These are phyloP conservation scores for Arachnomyces sp. DNA, from an alignment of 2,329 filamentous ascomycete species.

Conservation along the genomic window DNA sequence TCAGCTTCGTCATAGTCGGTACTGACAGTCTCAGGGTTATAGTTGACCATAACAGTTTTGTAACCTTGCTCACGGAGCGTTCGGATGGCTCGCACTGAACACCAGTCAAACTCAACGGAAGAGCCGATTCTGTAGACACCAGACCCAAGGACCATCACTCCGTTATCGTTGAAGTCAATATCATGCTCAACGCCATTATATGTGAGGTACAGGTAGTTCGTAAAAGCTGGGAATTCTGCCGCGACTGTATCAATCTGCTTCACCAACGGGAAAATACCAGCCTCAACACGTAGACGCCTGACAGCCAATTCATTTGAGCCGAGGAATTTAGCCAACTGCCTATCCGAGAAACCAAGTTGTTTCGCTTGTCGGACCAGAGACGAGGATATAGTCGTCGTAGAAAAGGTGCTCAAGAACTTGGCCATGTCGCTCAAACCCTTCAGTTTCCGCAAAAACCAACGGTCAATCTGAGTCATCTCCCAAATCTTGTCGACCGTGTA, in stretches of 20 bases:
- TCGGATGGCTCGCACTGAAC: constrained; percentile 86
- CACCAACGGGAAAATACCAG: constrained; percentile 77
- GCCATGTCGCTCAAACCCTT: constrained; percentile 87
- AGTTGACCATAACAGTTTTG: constrained; percentile 97
- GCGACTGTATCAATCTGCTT: constrained; percentile 99
- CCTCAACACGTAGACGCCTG: constrained; percentile 73
- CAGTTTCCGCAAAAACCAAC: constrained; percentile 92
- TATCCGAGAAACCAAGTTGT: constrained; percentile 87
- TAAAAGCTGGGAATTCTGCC: constrained; percentile 87
- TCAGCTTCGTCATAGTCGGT: constrained; percentile 96
- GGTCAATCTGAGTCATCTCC: constrained; percentile 97
- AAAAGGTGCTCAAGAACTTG: constrained; percentile 65
- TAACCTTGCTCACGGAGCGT: constrained; percentile 75
- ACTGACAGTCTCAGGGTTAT: constrained; percentile 81
- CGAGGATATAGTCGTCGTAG: constrained; percentile 57
- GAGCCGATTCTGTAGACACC: constrained; percentile 96
- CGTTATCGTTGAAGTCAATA: constrained; percentile 75
- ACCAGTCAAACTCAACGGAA: constrained; percentile 99
- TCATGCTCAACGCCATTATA: constrained; percentile 90
- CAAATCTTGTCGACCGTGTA: constrained; percentile 96
- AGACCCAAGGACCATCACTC: constrained; percentile 92
- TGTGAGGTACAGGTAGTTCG: constrained; percentile 93
- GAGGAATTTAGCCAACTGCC: constrained; percentile 89
- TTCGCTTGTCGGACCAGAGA: constrained; percentile 75
- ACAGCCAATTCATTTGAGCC: constrained; percentile 90